Base-by-base conservation (phyloP, 2,329 filamentous ascomycete genomes). In the Pseudogymnoascus sp. region DNA sequence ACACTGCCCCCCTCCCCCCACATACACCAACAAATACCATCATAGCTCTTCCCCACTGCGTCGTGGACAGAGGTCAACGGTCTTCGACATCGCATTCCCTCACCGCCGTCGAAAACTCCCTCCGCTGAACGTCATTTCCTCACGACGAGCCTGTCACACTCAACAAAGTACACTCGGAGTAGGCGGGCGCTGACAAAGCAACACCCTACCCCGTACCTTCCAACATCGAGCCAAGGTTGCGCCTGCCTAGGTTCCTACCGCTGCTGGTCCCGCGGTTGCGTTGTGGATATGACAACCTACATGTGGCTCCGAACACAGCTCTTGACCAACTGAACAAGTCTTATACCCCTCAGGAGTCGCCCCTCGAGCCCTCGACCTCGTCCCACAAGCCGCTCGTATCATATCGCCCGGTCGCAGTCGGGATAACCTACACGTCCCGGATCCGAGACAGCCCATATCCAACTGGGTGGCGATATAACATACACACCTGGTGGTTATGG, bases 401-500 rank as follows among this genome's bases (percentile, higher is more conserved):
- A 19, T 42, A 9, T 21, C 38, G 38, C 11, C 17, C 38, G 17
- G 38, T 42, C 38, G 38, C 38, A 42, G 38, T 10, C 38, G 38
- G 38, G 38, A 42, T 42, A 42, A 6, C 1, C 17, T 21, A 21
- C 9, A 42, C 38, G 17, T 53, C 17, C 38, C 38, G 17, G 17
- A 42, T 21, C 17, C 38, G 38, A 42, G 38, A 9, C 38, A 42
- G 4, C 38, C 38, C 38, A 42, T 21, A 17, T 21, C 17, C 17
- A 42, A 19, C 15, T 42, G 38, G 38, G 38, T 42, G 38, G 38
- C 38, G 38, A 42, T 19, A 42, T 17, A 42, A 11, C 7, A 21
- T 5, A 42, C 11, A 42, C 38, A 21, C 38, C 38, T 42, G 38
- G 38, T 42, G 38, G 38, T 42, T 42, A 84, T 86, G 82, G 78